phyloP scores from a whole-genome alignment of 768 basidiomycete species.

The Mycena rebaudengoi region DNA sequence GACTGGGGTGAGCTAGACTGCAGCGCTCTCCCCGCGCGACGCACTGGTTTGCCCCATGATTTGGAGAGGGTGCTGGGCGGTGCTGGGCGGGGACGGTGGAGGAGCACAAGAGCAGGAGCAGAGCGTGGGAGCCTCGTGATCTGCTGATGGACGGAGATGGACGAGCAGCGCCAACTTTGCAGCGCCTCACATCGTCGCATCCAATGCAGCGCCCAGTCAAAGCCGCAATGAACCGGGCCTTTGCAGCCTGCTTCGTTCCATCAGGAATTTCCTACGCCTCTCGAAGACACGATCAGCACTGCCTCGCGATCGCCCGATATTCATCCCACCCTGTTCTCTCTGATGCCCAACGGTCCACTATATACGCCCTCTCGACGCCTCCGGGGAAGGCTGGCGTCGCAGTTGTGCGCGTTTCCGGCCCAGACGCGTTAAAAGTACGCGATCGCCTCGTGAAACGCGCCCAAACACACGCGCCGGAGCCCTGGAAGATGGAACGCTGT shows the following conservation, averaged over 20 bases:
- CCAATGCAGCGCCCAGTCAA: conserved; percentile 12
- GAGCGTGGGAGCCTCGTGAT: conserved; percentile 6
- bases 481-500: conserved; percentile 79
- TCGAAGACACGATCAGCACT: conserved; percentile 25
- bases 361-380: conserved; percentile 90
- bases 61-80: background rate
- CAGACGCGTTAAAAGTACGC: conserved; percentile 72
- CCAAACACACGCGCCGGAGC: conserved; percentile 46
- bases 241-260: conserved; percentile 11
- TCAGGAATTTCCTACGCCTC: conserved; percentile 24
- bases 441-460: conserved; percentile 57
- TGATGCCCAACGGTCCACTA: conserved; percentile 72
- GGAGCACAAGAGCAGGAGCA: conserved; percentile 13
- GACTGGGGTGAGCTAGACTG: background rate
- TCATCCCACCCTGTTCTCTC: conserved; percentile 35
- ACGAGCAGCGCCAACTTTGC: conserved; percentile 9
- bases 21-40: conserved; percentile 35
- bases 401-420: conserved; percentile 85
- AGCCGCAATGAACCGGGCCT: background rate
- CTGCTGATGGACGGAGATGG: background rate
- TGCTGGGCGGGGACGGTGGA: background rate
- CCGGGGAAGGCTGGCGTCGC: conserved; percentile 87
- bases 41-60: conserved; percentile 87
- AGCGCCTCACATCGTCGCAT: background rate
- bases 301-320: conserved; percentile 25